Evolutionary conservation across 2,329 filamentous ascomycete genomes (phyloP).

Genomic region (Sporothrix brasiliensis): DNA sequence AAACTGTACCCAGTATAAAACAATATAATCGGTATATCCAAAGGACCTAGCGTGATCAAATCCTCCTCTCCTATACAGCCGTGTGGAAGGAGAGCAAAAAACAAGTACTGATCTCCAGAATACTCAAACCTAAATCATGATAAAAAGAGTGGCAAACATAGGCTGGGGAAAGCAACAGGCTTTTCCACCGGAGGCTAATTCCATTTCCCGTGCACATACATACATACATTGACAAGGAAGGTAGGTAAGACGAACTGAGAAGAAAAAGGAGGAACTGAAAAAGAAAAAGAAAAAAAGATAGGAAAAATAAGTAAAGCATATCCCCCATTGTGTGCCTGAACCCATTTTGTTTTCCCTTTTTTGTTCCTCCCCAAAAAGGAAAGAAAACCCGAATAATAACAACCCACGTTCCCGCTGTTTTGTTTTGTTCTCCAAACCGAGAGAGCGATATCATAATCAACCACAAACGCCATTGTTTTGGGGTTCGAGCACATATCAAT

Average conservation of each 20-base stretch:
- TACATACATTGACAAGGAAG: slow-evolving; percentile 2
- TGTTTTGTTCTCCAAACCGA: neutral
- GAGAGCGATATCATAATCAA: slow-evolving; percentile 12
- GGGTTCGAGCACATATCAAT: neutral
- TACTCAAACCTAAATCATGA: neutral
- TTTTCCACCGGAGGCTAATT: neutral
- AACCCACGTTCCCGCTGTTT: slow-evolving; percentile 24
- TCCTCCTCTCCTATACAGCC: no score
- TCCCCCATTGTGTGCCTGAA: slow-evolving; percentile 5
- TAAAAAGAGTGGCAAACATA: neutral
- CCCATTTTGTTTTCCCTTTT: slow-evolving; percentile 15
- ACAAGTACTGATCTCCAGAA: no score
- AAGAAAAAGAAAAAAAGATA: neutral
- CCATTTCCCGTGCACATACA: slow-evolving; percentile 6
- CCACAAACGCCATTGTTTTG: slow-evolving; percentile 20
- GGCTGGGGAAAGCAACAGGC: neutral
- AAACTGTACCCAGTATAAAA: neutral
- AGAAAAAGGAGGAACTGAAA: neutral
- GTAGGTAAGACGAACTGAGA: neutral
- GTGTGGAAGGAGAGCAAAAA: no score
- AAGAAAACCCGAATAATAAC: neutral
- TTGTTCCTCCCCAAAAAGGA: slow-evolving; percentile 16
- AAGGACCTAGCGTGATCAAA: no score
- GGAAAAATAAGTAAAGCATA: neutral
- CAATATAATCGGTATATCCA: no score